Base-by-base conservation (phyloP, 495 filamentous ascomycete species). In the Rostrohypoxylon terebratum region DNA sequence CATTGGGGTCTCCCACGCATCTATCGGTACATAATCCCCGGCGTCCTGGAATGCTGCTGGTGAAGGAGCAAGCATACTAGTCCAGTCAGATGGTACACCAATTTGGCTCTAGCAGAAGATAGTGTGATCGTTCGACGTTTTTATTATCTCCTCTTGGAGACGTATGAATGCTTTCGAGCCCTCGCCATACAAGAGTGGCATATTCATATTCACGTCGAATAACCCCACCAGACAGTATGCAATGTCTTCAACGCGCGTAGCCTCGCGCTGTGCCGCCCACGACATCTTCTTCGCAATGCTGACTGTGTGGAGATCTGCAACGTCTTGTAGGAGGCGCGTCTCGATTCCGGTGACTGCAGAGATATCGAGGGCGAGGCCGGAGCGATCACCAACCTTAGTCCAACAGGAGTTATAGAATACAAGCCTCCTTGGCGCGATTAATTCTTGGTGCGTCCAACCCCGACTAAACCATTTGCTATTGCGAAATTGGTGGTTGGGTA, bases 361-460 rank as follows among this genome's bases (percentile, higher is more conserved):
- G n/a, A 83, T 72, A 1, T 61, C 16, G 8, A 16, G 51, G 4
- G 65, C 63, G 1, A 83, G 69, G 0, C 45, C 60, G 3, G 53
- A 58, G 50, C 77, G 80, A 11, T 68, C 75, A 0, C 80, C 81
- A 31, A 81, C 73, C 0, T 62, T 18, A 3, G 23, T 44, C 83
- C 79, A 83, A 5, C 75, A 54, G 1, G 44, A 18, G 18, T 73
- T 67, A 67, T 72, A 83, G 66, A 84, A 83, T 2, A 68, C 45
- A 1, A 83, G 33, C 7, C 67, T 54, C 4, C 38, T 13, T 3
- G 80, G 78, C 2, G 77, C 77, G 7, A 84, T 60, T 3, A 83
- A 75, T 67, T 83, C 57, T 54, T 83, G 79, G 34, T 83, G 76
- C 13, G 81, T 83, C 79, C 79, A 84, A 0, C 83, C 81, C 5